phyloP scores from a whole-genome alignment of 1,139 yeast genomes.

The Pichia sp. region DNA sequence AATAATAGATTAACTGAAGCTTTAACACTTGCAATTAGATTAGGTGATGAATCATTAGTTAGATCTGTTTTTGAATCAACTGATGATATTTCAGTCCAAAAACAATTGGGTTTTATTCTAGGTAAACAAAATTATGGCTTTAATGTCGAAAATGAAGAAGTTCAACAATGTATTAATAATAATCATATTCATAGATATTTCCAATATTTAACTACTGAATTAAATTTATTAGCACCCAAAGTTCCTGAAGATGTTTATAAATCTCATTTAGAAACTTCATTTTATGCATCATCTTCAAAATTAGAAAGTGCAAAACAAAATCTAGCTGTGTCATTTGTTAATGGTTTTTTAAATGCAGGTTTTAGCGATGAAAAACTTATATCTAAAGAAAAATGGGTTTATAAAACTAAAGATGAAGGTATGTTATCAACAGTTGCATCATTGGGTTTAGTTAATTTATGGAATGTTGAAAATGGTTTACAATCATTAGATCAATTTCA shows the following conservation, averaged over 20 bases:
- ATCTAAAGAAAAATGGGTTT: slow-evolving; percentile 73
- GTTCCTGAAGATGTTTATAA: slow-evolving; percentile 94
- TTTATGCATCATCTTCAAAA: slow-evolving; percentile 51
- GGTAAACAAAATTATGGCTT: slow-evolving; percentile 84
- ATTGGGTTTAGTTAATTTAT: slow-evolving; percentile 81
- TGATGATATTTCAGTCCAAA: slow-evolving; percentile 64
- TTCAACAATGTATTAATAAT: slow-evolving; percentile 83
- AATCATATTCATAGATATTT: slow-evolving; percentile 73
- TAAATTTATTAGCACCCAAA: slow-evolving; percentile 82
- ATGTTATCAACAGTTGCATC: slow-evolving; percentile 94
- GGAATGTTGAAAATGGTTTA: slow-evolving; percentile 88
- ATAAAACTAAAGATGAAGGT: slow-evolving; percentile 87
- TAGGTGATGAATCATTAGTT: slow-evolving; percentile 76
- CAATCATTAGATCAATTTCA: slow-evolving; percentile 85
- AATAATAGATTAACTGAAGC: slow-evolving; percentile 87
- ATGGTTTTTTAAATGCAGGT: slow-evolving; percentile 86
- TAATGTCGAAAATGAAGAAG: slow-evolving; percentile 60
- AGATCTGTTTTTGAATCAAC: slow-evolving; percentile 74
- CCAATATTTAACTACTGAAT: slow-evolving; percentile 74
- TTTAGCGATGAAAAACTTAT: slow-evolving; percentile 80
- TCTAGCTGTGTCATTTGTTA: slow-evolving; percentile 91
- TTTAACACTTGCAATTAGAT: slow-evolving; percentile 76
- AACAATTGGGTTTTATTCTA: slow-evolving; percentile 85
- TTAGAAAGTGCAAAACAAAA: slow-evolving; percentile 94
- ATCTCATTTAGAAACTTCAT: slow-evolving; percentile 63